These are phyloP conservation scores for Sabuloglossum arenarium DNA, from an alignment of 495 filamentous ascomycete genomes.

Conservation along the genomic window DNA sequence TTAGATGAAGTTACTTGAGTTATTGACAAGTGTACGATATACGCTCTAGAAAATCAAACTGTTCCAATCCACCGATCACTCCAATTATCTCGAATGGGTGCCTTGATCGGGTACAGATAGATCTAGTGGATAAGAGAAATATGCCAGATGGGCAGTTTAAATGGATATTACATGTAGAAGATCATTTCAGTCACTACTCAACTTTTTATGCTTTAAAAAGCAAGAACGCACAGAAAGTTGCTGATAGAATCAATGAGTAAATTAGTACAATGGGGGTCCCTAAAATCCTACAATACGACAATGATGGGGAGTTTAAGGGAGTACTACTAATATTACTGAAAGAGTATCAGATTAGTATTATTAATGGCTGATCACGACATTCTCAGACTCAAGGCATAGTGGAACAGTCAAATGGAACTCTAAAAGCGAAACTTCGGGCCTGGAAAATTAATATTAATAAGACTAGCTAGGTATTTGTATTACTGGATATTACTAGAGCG, in stretches of 20 bases:
- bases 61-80: not conserved
- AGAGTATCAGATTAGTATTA: not conserved
- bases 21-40: not conserved
- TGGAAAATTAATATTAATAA: not conserved
- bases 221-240: not conserved
- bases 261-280: not conserved
- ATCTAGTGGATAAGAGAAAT: slow-evolving; percentile 9
- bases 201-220: not conserved
- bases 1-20: not conserved
- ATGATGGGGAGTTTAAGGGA: too few species aligned
- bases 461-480: not conserved
- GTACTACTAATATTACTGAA: not conserved
- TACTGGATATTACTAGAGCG: not conserved
- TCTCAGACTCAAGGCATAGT: not conserved
- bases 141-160: slow-evolving; percentile 4
- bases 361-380: not conserved
- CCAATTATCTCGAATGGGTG: not conserved
- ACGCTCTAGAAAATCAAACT: not conserved
- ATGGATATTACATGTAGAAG: slow-evolving; percentile 9
- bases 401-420: not conserved
- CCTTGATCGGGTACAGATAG: slow-evolving; percentile 8
- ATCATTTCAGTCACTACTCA: slow-evolving; percentile 9
- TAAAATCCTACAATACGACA: slow-evolving; percentile 9
- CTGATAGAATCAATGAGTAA: not conserved
- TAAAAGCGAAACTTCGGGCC: not conserved